Evolutionary conservation across 108 stramenopile genomes (phyloP).

Genomic region (Cyclostephanos invisitatus): DNA sequence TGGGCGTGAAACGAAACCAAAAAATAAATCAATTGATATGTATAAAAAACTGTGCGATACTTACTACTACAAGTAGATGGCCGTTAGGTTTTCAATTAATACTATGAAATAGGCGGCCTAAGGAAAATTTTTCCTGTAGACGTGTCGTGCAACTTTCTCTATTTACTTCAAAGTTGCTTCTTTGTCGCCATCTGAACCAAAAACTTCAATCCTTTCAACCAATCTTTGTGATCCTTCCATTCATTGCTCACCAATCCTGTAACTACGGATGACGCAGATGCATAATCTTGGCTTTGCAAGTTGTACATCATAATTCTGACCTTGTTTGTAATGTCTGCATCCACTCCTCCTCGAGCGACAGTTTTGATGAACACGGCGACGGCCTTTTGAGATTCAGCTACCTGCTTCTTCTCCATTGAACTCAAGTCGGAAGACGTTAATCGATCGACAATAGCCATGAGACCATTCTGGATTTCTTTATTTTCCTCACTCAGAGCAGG

Average conservation of each 20-base stretch:
- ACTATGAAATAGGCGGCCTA: neutral
- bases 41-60: no score
- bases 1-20: neutral
- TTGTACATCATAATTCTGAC: slow-evolving; percentile 51
- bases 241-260: slow-evolving; percentile 78
- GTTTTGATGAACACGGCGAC: slow-evolving; percentile 76
- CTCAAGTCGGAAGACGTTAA: slow-evolving; percentile 37
- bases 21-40: no score
- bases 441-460: slow-evolving; percentile 55
- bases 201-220: slow-evolving; percentile 94
- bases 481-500: slow-evolving; percentile 57
- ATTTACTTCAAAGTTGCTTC: slow-evolving; percentile 43
- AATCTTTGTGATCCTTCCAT: slow-evolving; percentile 95
- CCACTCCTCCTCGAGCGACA: slow-evolving; percentile 65
- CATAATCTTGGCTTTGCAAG: slow-evolving; percentile 65
- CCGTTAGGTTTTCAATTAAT: neutral
- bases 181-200: slow-evolving; percentile 87
- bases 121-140: neutral
- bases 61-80: no score
- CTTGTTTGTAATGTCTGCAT: slow-evolving; percentile 57
- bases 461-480: slow-evolving; percentile 59
- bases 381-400: slow-evolving; percentile 75
- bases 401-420: slow-evolving; percentile 76
- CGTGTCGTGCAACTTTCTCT: neutral
- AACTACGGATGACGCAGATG: slow-evolving; percentile 63